Base-by-base conservation (phyloP, 352 stramenopile genomes). In the Achlya hypogyna region DNA sequence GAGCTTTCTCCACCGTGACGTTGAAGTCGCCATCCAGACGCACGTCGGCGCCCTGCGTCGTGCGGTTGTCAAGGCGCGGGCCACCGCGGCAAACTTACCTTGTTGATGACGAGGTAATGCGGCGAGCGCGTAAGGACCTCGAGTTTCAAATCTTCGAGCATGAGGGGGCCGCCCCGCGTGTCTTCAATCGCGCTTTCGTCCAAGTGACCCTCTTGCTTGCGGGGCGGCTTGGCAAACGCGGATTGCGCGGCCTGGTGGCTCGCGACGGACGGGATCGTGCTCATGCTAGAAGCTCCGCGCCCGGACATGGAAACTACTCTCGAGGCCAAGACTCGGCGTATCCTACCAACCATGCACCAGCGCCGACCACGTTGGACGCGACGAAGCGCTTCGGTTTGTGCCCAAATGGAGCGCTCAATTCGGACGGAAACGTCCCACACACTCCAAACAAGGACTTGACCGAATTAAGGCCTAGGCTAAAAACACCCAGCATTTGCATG, bases 1-100 rank as follows among this genome's bases (percentile, higher is more conserved):
- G 68, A 63, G 84, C 84, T 68, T 96, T 97, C 69, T 96, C 87
- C 43, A 97, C 78, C 23, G 87, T 96, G 40, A 89, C 84, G 65
- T 94, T 76, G 72, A 97, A 97, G 14, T 79, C 74, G 25, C 89
- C 89, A 62, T 96, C 83, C 63, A 97, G 79, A 6, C 89, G 81
- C 31, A 94, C 79, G 71, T 96, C 87, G 8, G 78, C 71, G 5
- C 82, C 77, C 63, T 81, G 59, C 20, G 14, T 14, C 14, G 29
- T 53, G n/a, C n/a, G n/a, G n/a, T n/a, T n/a, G n/a, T n/a, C n/a
- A n/a, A n/a, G n/a, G n/a, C n/a, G n/a, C n/a, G n/a, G n/a, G n/a
- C n/a, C n/a, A n/a, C n/a, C n/a, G n/a, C n/a, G n/a, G n/a, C n/a
- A n/a, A n/a, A n/a, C n/a, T n/a, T n/a, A 58, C 60, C 64, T 93